phyloP scores from a whole-genome alignment of 371 early-diverging fungal species.

The Lichtheimia corymbifera region DNA sequence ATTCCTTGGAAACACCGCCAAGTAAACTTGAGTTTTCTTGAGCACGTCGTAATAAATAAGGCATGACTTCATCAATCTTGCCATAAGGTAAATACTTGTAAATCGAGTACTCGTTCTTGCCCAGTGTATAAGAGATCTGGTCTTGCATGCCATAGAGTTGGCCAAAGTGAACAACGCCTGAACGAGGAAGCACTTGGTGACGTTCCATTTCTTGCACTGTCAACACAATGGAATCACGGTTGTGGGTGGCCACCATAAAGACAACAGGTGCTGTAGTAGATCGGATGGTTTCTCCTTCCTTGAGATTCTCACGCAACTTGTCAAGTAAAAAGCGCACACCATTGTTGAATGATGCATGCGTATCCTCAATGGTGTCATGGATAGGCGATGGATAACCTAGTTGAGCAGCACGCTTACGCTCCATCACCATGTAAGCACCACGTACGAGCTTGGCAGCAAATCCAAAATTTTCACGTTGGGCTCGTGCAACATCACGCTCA shows the following conservation, averaged over 20 bases:
- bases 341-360: slow-evolving; percentile 81
- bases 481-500: slow-evolving; percentile 67
- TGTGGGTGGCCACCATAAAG: slow-evolving; percentile 92
- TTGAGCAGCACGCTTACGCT: slow-evolving; percentile 77
- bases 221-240: slow-evolving; percentile 74
- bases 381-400: slow-evolving; percentile 79
- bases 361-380: slow-evolving; percentile 75
- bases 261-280: slow-evolving; percentile 52
- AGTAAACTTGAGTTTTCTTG: slow-evolving; percentile 90
- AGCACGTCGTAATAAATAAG: slow-evolving; percentile 92
- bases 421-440: slow-evolving; percentile 91
- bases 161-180: slow-evolving; percentile 83
- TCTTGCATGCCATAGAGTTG: slow-evolving; percentile 94
- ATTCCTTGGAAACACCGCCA: slow-evolving; percentile 51
- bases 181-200: slow-evolving; percentile 51
- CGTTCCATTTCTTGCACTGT: slow-evolving; percentile 69
- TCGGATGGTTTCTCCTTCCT: slow-evolving; percentile 27
- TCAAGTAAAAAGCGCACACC: slow-evolving; percentile 76
- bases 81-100: slow-evolving; percentile 96
- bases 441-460: slow-evolving; percentile 94
- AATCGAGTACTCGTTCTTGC: slow-evolving; percentile 71
- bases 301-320: slow-evolving; percentile 41
- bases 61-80: slow-evolving; percentile 79
- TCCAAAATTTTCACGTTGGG: slow-evolving; percentile 68
- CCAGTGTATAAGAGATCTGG: slow-evolving; percentile 73